These are phyloP conservation scores for Remersonia thermophila DNA, from an alignment of 2,329 filamentous ascomycete genomes.

Conservation along the genomic window DNA sequence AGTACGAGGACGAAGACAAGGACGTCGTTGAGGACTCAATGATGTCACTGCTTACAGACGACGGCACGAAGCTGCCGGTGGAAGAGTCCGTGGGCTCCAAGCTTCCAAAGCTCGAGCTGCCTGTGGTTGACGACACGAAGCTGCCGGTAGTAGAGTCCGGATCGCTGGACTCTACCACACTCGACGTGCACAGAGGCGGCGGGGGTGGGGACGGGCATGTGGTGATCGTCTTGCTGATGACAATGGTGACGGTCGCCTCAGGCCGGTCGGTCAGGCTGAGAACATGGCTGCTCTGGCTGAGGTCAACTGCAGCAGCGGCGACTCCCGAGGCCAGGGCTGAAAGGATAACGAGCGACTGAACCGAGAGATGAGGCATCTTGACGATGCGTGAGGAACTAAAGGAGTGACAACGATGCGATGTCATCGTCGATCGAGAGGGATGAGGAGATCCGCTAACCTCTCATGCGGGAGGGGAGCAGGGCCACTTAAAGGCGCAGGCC, in stretches of 20 bases:
- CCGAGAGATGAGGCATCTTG: constrained; percentile 16
- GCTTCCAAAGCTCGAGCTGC: neutral
- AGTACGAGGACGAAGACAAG: neutral
- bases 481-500: no score
- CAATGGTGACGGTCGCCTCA: constrained; percentile 7
- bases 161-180: neutral
- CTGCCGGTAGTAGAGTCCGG: neutral
- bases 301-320: constrained; percentile 3
- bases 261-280: constrained; percentile 1
- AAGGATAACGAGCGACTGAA: constrained; percentile 13
- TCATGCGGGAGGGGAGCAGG: neutral
- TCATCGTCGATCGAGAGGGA: no score
- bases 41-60: no score
- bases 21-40: no score
- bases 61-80: no score
- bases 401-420: constrained; percentile 10
- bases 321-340: constrained; percentile 12
- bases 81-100: no score
- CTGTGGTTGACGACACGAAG: constrained; percentile 1
- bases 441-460: neutral
- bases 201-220: constrained; percentile 7
- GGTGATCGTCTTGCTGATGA: constrained; percentile 10
- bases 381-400: constrained; percentile 5
- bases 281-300: constrained; percentile 1
- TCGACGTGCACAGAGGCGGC: constrained; percentile 4